Evolutionary conservation across 768 basidiomycete genomes (phyloP).

Genomic region (Cystobasidiopsis lactophilus): DNA sequence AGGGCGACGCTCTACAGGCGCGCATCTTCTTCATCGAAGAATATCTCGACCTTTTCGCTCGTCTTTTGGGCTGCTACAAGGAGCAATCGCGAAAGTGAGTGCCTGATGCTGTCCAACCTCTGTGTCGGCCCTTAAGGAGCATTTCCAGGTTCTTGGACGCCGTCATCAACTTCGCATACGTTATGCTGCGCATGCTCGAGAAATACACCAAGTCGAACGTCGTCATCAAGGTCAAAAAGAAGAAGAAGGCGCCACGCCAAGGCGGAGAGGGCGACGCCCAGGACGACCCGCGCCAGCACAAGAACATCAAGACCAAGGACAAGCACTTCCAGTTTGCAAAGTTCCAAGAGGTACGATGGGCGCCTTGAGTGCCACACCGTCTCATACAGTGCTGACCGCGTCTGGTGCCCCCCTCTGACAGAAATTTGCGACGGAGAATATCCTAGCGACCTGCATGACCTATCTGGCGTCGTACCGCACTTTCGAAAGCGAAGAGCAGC

Average conservation of each 20-base stretch:
- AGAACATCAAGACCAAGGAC: slow-evolving; percentile 14
- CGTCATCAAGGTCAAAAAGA: slow-evolving; percentile 54
- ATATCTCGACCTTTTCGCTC: slow-evolving; percentile 65
- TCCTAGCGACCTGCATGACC: slow-evolving; percentile 57
- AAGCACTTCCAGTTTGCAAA: slow-evolving; percentile 58
- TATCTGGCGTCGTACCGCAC: slow-evolving; percentile 70
- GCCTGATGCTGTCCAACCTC: slow-evolving; percentile 18
- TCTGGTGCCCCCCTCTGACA: slow-evolving; percentile 22
- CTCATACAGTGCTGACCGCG: not conserved
- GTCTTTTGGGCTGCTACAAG: slow-evolving; percentile 54
- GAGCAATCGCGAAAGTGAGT: slow-evolving; percentile 36
- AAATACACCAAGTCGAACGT: slow-evolving; percentile 51
- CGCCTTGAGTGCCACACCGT: slow-evolving; percentile 11
- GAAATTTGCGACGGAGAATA: slow-evolving; percentile 75
- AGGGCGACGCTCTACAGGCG: slow-evolving; percentile 58
- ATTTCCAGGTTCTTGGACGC: slow-evolving; percentile 53
- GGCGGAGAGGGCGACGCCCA: slow-evolving; percentile 27
- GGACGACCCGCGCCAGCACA: too few relatives aligned
- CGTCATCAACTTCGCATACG: slow-evolving; percentile 60
- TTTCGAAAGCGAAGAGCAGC: slow-evolving; percentile 49
- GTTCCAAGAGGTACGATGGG: slow-evolving; percentile 52
- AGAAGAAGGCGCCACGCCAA: slow-evolving; percentile 34
- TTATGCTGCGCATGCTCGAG: slow-evolving; percentile 72
- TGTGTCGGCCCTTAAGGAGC: not conserved
- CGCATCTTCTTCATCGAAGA: slow-evolving; percentile 91